Evolutionary conservation across 768 basidiomycete genomes (phyloP).

Genomic region (Lanmaoa pseudosensibilis): DNA sequence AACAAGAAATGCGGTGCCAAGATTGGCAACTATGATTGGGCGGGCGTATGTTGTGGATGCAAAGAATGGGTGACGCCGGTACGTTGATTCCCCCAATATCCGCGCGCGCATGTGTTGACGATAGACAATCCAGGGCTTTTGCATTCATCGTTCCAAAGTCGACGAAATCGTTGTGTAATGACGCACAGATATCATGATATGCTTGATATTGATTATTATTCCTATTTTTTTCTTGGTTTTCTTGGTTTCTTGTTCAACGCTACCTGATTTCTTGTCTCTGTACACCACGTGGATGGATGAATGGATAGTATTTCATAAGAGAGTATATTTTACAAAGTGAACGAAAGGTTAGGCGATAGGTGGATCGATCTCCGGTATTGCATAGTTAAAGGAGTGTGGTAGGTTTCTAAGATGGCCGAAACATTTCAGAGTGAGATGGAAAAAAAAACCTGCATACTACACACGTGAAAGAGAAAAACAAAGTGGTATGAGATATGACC

Average conservation of each 20-base stretch:
- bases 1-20: conserved; percentile 89
- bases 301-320: conserved; percentile 19
- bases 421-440: not conserved
- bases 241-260: not conserved
- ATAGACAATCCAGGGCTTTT: conserved; percentile 44
- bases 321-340: conserved; percentile 20
- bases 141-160: conserved; percentile 67
- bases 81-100: not conserved
- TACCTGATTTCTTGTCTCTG: not conserved
- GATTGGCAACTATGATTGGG: conserved; percentile 97
- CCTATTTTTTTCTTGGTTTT: too few relatives aligned
- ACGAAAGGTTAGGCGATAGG: conserved; percentile 23
- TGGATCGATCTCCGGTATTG: conserved; percentile 20
- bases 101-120: not conserved
- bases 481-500: conserved; percentile 8
- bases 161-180: conserved; percentile 50
- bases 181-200: not conserved
- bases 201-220: not conserved
- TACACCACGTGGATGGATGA: not conserved
- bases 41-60: conserved; percentile 88
- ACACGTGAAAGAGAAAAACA: conserved; percentile 19
- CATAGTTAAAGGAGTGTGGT: conserved; percentile 19
- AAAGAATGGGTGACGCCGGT: conserved; percentile 93
- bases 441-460: conserved; percentile 36
- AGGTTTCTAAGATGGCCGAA: conserved; percentile 1